Evolutionary conservation across 345 rosid species (phyloP).

Genomic region (Xanthoceras sorbifolium): DNA sequence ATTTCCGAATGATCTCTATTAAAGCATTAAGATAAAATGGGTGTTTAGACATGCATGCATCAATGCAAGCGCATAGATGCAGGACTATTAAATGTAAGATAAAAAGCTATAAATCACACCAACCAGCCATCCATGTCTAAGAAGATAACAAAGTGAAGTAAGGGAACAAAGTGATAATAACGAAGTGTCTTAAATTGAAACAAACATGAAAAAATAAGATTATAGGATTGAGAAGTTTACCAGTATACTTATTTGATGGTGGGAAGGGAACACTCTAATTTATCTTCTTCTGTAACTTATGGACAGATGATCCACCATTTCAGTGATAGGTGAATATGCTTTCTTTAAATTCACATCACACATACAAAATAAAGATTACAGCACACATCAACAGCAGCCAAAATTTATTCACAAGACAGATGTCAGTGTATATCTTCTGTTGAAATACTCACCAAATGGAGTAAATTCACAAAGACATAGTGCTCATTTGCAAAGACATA

Average conservation of each 20-base stretch:
- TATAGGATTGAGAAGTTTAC: not conserved
- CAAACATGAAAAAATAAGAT: not conserved
- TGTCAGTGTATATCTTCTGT: not conserved
- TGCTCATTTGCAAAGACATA: constrained; percentile 29
- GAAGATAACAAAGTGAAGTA: not conserved
- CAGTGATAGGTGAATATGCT: not conserved
- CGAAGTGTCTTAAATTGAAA: not conserved
- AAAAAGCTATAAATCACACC: not conserved
- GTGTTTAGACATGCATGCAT: not conserved
- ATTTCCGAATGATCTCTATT: not conserved
- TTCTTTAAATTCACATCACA: not conserved
- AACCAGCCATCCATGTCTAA: not conserved
- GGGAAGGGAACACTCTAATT: not conserved
- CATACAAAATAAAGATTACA: not conserved
- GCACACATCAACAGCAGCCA: constrained; percentile 8
- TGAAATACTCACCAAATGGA: constrained; percentile 23
- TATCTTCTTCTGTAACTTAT: not conserved
- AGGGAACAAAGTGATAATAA: not conserved
- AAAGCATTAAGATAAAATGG: not conserved
- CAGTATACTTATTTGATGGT: not conserved
- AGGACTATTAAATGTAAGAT: not conserved
- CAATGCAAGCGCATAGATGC: not conserved
- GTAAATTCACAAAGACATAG: not conserved
- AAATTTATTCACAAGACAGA: not conserved
- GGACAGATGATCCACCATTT: not conserved